Evolutionary conservation across 2,329 filamentous ascomycete species (phyloP).

Genomic region (Colletotrichum sansevieriae): DNA sequence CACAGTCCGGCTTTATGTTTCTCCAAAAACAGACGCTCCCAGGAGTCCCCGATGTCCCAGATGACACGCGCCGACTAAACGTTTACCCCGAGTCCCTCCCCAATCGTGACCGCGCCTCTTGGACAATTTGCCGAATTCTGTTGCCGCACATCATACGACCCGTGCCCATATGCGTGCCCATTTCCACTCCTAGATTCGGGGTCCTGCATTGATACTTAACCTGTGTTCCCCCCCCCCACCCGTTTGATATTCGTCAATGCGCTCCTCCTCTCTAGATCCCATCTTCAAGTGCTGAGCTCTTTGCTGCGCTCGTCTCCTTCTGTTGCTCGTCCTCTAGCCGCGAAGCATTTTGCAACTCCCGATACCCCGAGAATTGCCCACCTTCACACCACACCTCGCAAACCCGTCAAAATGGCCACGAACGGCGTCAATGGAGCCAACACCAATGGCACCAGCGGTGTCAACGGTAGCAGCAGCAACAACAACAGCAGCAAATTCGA

Average conservation of each 20-base stretch:
- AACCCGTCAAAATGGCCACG: slow-evolving; percentile 32
- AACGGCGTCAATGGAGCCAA: slow-evolving; percentile 36
- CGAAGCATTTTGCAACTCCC: not conserved
- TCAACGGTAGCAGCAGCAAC: slow-evolving; percentile 20
- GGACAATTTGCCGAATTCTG: slow-evolving; percentile 18
- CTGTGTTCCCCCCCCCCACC: not conserved
- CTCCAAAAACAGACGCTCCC: not conserved
- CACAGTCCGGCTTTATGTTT: slow-evolving; percentile 20
- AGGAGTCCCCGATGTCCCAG: not conserved
- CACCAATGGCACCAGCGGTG: slow-evolving; percentile 28
- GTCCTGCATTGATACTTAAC: slow-evolving; percentile 20
- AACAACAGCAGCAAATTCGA: slow-evolving; percentile 38
- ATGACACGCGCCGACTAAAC: not conserved
- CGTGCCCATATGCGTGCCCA: slow-evolving; percentile 6
- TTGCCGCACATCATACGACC: slow-evolving; percentile 33
- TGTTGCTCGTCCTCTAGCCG: not conserved
- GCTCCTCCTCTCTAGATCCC: not conserved
- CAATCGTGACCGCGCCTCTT: slow-evolving; percentile 12
- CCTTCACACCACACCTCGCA: not conserved
- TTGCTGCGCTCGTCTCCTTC: not conserved
- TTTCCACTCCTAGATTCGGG: not conserved
- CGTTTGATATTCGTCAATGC: not conserved
- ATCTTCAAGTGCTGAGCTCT: not conserved
- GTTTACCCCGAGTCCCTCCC: slow-evolving; percentile 9
- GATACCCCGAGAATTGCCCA: not conserved